Conservation (phyloP, 2,329 filamentous ascomycete species). For the Colletotrichum sp. region DNA sequence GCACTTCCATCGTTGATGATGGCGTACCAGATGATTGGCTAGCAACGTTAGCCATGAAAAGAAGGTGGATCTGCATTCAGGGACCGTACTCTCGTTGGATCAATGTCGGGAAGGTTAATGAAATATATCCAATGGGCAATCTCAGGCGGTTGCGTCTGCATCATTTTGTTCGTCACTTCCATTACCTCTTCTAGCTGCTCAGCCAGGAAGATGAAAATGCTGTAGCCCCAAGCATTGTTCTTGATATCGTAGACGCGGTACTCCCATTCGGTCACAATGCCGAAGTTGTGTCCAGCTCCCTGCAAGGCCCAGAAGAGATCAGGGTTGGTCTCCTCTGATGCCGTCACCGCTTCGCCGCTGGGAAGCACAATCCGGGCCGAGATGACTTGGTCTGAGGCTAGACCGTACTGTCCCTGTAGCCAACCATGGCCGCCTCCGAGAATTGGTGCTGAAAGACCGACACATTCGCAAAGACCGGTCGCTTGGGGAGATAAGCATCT, state of each 20-base stretch:
- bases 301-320: conserved; percentile 55
- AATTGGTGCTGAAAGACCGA: conserved; percentile 24
- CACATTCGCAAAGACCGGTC: conserved; percentile 30
- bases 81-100: conserved; percentile 34
- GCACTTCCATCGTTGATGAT: conserved; percentile 44
- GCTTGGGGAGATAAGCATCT: background rate
- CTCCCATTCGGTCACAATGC: conserved; percentile 49
- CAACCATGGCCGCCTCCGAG: conserved; percentile 24
- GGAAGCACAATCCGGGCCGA: conserved; percentile 33
- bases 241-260: conserved; percentile 30
- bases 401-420: conserved; percentile 16
- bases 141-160: conserved; percentile 28
- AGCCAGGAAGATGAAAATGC: conserved; percentile 27
- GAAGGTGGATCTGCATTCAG: background rate
- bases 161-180: conserved; percentile 37
- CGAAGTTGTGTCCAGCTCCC: conserved; percentile 57
- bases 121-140: conserved; percentile 35
- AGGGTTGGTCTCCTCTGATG: conserved; percentile 26
- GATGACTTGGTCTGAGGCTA: conserved; percentile 35
- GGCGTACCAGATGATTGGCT: conserved; percentile 45
- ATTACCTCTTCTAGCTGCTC: conserved; percentile 34
- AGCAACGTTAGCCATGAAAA: background rate
- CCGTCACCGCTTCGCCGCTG: conserved; percentile 27
- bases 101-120: conserved; percentile 33
- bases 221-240: conserved; percentile 25